Evolutionary conservation across 2,329 filamentous ascomycete species (phyloP).

Genomic region (Herpotrichia juniperi): DNA sequence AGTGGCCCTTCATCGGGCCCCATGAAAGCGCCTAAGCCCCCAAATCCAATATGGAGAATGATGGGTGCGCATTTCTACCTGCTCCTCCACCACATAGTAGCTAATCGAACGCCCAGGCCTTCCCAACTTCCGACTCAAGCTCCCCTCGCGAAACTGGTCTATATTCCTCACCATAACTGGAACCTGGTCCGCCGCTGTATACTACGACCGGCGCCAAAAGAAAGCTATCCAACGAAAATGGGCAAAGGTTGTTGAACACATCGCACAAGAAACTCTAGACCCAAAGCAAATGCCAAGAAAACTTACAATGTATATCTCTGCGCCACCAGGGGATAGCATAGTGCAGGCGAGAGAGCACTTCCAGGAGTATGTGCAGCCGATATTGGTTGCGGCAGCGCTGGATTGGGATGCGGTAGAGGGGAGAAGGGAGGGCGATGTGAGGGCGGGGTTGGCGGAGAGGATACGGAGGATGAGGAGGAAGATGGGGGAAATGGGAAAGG

Average conservation of each 20-base stretch:
- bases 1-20: conserved; percentile 23
- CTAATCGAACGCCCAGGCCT: conserved; percentile 64
- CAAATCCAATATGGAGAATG: conserved; percentile 47
- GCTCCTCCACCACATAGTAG: conserved; percentile 10
- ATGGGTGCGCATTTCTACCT: conserved; percentile 38
- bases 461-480: conserved; percentile 67
- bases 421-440: conserved; percentile 87
- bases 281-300: conserved; percentile 78
- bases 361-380: conserved; percentile 92
- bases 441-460: conserved; percentile 83
- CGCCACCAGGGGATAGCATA: conserved; percentile 85
- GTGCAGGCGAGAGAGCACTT: conserved; percentile 91
- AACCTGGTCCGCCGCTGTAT: conserved; percentile 77
- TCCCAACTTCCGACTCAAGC: conserved; percentile 78
- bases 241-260: conserved; percentile 82
- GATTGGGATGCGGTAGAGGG: conserved; percentile 98
- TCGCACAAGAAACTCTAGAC: conserved; percentile 77
- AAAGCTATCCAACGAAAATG: conserved; percentile 84
- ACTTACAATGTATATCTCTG: conserved; percentile 83
- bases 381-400: conserved; percentile 84
- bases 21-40: conserved; percentile 36
- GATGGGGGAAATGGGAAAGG: conserved; percentile 4
- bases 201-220: conserved; percentile 94
- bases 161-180: conserved; percentile 87
- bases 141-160: conserved; percentile 96